These are phyloP conservation scores for Aureobasidium sp. DNA, from an alignment of 2,329 filamentous ascomycete species.

Conservation along the genomic window DNA sequence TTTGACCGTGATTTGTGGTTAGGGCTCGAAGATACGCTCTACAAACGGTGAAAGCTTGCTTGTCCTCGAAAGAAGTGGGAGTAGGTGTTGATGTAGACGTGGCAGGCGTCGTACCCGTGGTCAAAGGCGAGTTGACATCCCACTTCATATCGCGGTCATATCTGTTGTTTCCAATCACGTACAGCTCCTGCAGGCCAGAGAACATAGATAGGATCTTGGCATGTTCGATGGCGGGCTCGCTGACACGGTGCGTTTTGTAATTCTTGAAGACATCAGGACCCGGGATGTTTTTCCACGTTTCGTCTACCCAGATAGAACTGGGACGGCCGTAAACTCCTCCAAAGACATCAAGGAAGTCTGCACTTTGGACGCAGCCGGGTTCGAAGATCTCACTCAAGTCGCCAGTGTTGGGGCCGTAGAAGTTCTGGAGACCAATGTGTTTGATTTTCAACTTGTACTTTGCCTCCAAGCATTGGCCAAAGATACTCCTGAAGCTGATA, in stretches of 20 bases:
- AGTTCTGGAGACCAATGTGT: slow-evolving; percentile 48
- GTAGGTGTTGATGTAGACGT: neutral
- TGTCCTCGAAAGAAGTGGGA: slow-evolving; percentile 22
- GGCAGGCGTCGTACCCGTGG: neutral
- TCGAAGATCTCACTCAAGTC: slow-evolving; percentile 41
- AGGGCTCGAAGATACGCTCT: slow-evolving; percentile 45
- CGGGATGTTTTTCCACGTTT: slow-evolving; percentile 18
- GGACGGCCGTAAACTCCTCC: slow-evolving; percentile 41
- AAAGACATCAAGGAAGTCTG: slow-evolving; percentile 48
- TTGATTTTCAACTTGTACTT: slow-evolving; percentile 41
- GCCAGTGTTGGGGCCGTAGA: slow-evolving; percentile 46
- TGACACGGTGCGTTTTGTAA: slow-evolving; percentile 17
- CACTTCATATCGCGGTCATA: neutral
- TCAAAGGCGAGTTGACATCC: neutral
- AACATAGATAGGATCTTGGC: slow-evolving; percentile 36
- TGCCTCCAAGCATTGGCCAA: slow-evolving; percentile 45
- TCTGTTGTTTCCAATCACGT: slow-evolving; percentile 38
- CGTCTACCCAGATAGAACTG: slow-evolving; percentile 23
- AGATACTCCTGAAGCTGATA: slow-evolving; percentile 46
- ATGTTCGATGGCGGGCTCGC: slow-evolving; percentile 27
- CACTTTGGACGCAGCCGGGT: slow-evolving; percentile 33
- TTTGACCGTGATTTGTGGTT: slow-evolving; percentile 42
- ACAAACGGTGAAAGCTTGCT: slow-evolving; percentile 32
- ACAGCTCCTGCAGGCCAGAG: slow-evolving; percentile 42
- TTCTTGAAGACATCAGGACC: slow-evolving; percentile 21